These are phyloP conservation scores for Knoxdaviesia capensis DNA, from an alignment of 2,329 filamentous ascomycete genomes.

Conservation along the genomic window DNA sequence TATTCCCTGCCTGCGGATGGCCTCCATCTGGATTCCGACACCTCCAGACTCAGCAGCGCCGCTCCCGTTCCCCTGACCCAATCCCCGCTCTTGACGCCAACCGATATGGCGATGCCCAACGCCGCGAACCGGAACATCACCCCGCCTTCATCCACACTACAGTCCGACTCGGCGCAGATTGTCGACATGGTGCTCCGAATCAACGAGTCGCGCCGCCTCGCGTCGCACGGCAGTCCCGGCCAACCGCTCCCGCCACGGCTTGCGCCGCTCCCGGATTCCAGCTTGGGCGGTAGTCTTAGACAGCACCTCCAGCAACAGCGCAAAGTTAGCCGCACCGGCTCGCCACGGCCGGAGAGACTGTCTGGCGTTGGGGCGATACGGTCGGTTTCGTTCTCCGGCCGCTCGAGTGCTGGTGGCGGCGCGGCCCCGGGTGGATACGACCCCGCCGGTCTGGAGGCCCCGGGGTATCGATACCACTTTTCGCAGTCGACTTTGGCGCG, in stretches of 20 bases:
- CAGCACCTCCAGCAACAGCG: constrained; percentile 57
- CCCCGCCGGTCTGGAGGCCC: neutral
- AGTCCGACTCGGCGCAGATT: constrained; percentile 59
- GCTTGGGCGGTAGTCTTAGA: constrained; percentile 36
- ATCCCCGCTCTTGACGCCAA: too few species aligned
- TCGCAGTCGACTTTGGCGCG: constrained; percentile 64
- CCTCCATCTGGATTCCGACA: too few species aligned
- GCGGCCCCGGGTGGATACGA: constrained; percentile 13
- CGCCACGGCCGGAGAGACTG: constrained; percentile 30
- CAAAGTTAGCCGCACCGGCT: constrained; percentile 37
- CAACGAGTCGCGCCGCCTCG: constrained; percentile 58
- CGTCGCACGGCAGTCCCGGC: constrained; percentile 33
- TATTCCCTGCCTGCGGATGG: too few species aligned
- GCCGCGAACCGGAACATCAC: too few species aligned
- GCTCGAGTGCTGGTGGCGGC: constrained; percentile 16
- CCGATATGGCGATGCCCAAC: too few species aligned
- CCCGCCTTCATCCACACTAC: too few species aligned
- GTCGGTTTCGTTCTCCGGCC: neutral
- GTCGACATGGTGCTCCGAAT: constrained; percentile 81
- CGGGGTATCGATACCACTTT: constrained; percentile 40
- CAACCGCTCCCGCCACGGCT: constrained; percentile 29
- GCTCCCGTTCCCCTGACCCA: too few species aligned
- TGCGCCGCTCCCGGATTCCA: constrained; percentile 29
- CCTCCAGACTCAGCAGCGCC: too few species aligned
- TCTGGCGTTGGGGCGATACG: constrained; percentile 20